Base-by-base conservation (phyloP, 1,284 basidiomycete genomes). In the Vanrija sp. region DNA sequence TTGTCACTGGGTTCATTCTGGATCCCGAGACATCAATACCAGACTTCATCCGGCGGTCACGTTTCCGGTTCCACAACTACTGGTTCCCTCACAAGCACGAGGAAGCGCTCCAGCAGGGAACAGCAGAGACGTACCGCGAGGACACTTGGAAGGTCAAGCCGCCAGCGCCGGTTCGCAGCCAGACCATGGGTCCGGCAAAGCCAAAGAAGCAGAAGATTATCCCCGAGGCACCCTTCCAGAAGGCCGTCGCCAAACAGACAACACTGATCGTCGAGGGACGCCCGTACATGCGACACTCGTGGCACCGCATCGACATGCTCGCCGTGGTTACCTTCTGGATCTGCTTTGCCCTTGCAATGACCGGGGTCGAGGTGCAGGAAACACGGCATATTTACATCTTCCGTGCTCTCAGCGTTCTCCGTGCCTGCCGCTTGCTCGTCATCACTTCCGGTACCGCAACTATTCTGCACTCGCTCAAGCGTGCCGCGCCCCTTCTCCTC, bases 401-500 rank as follows among this genome's bases (percentile, higher is more conserved):
- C 68, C 83, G 93, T 27, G 93, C 93, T 0, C 75, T 98, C 69
- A 91, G 88, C 60, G 90, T 95, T 14, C 79, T 98, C 19, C 81
- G 95, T 54, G 87, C 85, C 3, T 85, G 89, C 5, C 82, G 95
- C 54, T 75, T 98, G 22, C 77, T 98, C 46, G 85, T 91, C 3
- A 84, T 97, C 48, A 97, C 94, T 1, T 85, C 85, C 57, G 95
- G 95, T 75, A 98, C 95, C 18, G 88, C 89, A 15, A 97, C 93
- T 0, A 98, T 98, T 67, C 85, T 98, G 79, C 86, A 86, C 55
- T 94, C 90, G 10, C 79, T 98, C 57, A 98, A 98, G 77, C 85
- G 84, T 0, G 93, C 95, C 0, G 83, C 86, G 16, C 93, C 94
- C 1, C 78, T 97, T 19, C 81, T 98, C 18, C 84, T 89, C 18